A percentile compares a stretch with the other conserved stretches of the same genome.
Conservation (phyloP, 495 filamentous ascomycete genomes). For the Pseudoneurospora amorphoporcata region DNA sequence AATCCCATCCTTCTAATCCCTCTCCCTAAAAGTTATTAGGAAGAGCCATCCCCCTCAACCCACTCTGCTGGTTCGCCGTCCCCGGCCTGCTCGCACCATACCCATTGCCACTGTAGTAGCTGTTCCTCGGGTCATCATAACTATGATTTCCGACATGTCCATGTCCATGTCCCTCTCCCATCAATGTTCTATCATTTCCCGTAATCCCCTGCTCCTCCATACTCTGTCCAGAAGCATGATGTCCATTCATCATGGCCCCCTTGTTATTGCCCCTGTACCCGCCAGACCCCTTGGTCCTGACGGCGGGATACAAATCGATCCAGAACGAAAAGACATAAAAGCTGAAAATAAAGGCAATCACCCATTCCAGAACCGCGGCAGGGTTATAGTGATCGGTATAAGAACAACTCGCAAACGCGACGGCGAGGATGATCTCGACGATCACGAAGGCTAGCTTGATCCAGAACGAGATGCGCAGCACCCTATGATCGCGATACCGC, state of each 20-base stretch:
- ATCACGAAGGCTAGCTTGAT: conserved; percentile 75
- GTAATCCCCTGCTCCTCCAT: background rate
- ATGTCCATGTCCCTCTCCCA: background rate
- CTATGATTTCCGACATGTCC: background rate
- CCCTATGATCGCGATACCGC: conserved; percentile 57
- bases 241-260: background rate
- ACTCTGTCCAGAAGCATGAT: background rate
- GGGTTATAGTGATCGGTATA: conserved; percentile 36
- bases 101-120: background rate
- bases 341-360: conserved; percentile 81
- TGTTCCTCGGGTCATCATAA: background rate
- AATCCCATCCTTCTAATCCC: background rate
- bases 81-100: background rate
- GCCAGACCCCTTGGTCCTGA: conserved; percentile 41
- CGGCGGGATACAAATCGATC: conserved; percentile 76
- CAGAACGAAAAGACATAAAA: conserved; percentile 84
- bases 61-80: background rate
- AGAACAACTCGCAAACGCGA: conserved; percentile 45
- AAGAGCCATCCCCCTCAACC: background rate
- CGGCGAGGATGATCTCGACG: conserved; percentile 63
- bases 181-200: background rate
- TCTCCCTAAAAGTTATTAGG: background rate
- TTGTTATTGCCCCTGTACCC: background rate
- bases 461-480: conserved; percentile 69
- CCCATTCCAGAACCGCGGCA: conserved; percentile 59